These are phyloP conservation scores for Westerdykella ornata DNA, from an alignment of 2,329 filamentous ascomycete genomes.

Conservation along the genomic window DNA sequence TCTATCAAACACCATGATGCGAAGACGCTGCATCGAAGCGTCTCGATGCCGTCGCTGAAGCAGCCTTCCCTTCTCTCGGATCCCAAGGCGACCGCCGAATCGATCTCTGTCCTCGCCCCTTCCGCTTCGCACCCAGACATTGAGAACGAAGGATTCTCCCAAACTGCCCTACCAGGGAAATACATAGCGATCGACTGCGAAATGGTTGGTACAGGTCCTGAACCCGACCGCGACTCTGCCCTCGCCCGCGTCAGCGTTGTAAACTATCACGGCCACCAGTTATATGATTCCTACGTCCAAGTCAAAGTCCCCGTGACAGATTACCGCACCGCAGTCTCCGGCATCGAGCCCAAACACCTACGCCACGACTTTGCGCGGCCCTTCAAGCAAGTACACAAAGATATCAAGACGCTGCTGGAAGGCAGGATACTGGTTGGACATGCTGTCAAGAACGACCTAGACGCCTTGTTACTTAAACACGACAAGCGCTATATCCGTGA, in stretches of 20 bases:
- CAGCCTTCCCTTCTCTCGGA: constrained; percentile 44
- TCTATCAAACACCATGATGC: constrained; percentile 33
- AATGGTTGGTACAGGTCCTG: constrained; percentile 81
- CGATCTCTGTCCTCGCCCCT: constrained; percentile 45
- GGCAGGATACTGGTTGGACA: constrained; percentile 75
- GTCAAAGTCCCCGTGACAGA: constrained; percentile 74
- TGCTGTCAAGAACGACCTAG: constrained; percentile 70
- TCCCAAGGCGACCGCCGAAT: constrained; percentile 52
- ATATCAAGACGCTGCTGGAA: constrained; percentile 62
- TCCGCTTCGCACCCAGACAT: constrained; percentile 38
- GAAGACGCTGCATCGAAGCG: constrained; percentile 38
- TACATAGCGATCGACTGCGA: constrained; percentile 94
- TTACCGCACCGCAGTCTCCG: constrained; percentile 82
- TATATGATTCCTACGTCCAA: constrained; percentile 90
- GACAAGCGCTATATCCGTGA: constrained; percentile 74
- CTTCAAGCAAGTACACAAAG: constrained; percentile 70
- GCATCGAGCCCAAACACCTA: constrained; percentile 70
- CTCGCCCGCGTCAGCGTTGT: constrained; percentile 85
- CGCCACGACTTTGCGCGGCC: constrained; percentile 40
- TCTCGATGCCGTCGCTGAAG: constrained; percentile 30
- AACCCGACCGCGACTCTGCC: constrained; percentile 59
- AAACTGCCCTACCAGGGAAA: constrained; percentile 67
- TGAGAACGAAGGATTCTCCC: constrained; percentile 41
- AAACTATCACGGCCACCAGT: constrained; percentile 84
- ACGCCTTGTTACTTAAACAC: constrained; percentile 70